These are phyloP conservation scores for Neurospora sp. DNA, from an alignment of 495 filamentous ascomycete genomes.

Conservation along the genomic window DNA sequence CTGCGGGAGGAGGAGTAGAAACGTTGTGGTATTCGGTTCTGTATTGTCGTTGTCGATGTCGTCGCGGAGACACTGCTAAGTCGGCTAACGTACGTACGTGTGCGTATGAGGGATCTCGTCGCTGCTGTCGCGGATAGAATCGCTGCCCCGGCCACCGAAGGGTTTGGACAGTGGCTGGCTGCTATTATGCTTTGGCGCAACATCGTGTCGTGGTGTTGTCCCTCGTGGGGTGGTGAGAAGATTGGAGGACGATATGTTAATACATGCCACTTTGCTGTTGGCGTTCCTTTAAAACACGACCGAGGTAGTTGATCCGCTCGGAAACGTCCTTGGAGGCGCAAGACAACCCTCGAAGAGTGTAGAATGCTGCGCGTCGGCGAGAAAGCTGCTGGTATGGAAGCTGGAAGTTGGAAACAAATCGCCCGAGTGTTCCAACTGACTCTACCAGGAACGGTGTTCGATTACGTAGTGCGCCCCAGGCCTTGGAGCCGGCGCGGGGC, in stretches of 20 bases:
- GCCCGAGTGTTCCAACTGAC: not conserved
- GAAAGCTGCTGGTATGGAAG: not conserved
- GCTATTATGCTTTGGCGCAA: not conserved
- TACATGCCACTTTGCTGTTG: not conserved
- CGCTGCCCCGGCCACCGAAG: not conserved
- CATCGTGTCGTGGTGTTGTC: not conserved
- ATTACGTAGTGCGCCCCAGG: not conserved
- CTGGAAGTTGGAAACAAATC: not conserved
- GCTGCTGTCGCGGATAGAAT: not conserved
- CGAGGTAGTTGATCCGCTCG: not conserved
- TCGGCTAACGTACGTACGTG: not conserved
- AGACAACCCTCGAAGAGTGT: not conserved
- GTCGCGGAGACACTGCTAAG: not conserved
- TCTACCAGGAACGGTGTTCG: not conserved
- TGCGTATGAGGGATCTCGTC: not conserved
- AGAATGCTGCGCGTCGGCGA: not conserved
- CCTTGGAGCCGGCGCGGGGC: not conserved
- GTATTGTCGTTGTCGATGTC: not conserved
- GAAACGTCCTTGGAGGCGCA: not conserved
- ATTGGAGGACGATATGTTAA: not conserved
- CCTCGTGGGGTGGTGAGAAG: not conserved
- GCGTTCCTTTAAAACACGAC: not conserved
- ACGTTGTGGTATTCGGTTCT: not conserved
- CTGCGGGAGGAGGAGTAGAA: constrained; percentile 4
- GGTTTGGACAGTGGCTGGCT: not conserved